phyloP scores from a whole-genome alignment of 192 early-diverging fungal genomes.

The Gonapodya prolifera region DNA sequence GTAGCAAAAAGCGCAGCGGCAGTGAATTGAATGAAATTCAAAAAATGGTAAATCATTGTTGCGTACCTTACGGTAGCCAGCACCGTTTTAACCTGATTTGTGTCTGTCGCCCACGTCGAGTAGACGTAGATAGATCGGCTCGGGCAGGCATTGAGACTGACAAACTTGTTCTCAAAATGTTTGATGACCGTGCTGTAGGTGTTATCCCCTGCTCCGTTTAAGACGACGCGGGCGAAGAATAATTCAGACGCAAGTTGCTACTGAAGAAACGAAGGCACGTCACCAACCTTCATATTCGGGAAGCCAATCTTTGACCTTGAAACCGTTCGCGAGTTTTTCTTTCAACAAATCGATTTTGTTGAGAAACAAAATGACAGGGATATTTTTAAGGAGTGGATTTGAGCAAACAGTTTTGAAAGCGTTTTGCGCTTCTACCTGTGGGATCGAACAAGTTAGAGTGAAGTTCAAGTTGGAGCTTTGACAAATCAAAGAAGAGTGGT shows the following conservation, averaged over 20 bases:
- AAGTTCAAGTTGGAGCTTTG: background rate
- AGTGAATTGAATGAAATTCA: too few species aligned
- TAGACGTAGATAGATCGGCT: slow-evolving; percentile 7
- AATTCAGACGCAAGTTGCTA: background rate
- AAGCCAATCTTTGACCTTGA: slow-evolving; percentile 34
- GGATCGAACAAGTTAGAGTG: background rate
- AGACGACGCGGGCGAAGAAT: background rate
- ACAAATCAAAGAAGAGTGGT: background rate
- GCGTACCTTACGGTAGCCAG: slow-evolving; percentile 4
- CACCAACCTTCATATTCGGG: slow-evolving; percentile 33
- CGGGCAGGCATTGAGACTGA: slow-evolving; percentile 2
- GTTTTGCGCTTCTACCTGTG: slow-evolving; percentile 11
- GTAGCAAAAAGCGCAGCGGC: too few species aligned
- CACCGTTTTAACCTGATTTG: slow-evolving; percentile 8
- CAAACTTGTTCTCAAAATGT: slow-evolving; percentile 7
- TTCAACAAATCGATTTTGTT: slow-evolving; percentile 56
- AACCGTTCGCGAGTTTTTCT: slow-evolving; percentile 26
- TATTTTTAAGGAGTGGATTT: slow-evolving; percentile 32
- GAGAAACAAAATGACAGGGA: slow-evolving; percentile 45
- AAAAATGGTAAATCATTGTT: too few species aligned
- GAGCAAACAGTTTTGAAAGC: slow-evolving; percentile 20
- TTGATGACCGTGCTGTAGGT: slow-evolving; percentile 2
- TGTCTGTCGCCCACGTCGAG: slow-evolving; percentile 10
- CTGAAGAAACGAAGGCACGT: background rate
- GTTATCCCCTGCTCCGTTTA: background rate